phyloP scores from a whole-genome alignment of 2,329 filamentous ascomycete species.

The Boeremia exigua region DNA sequence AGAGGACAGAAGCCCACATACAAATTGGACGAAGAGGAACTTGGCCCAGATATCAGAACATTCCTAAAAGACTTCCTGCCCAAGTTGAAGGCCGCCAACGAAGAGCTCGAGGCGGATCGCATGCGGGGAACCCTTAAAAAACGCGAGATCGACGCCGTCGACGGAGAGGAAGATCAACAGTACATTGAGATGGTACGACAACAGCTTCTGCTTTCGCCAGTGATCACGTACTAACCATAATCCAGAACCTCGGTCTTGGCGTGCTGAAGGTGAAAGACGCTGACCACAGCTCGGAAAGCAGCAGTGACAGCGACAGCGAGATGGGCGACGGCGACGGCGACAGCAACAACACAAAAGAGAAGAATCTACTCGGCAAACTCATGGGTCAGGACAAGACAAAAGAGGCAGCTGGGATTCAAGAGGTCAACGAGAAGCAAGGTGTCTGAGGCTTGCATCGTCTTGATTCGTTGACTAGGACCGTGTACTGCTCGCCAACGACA shows the following conservation, averaged over 20 bases:
- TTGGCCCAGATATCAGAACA: conserved; percentile 38
- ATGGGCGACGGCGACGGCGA: conserved; percentile 18
- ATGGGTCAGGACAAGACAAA: conserved; percentile 40
- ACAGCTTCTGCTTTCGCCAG: not conserved
- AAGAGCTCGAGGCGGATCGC: conserved; percentile 50
- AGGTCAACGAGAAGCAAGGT: conserved; percentile 31
- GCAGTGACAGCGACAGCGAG: conserved; percentile 31
- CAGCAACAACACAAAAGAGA: conserved; percentile 21
- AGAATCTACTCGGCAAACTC: conserved; percentile 46
- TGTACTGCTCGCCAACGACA: not conserved
- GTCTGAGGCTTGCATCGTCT: conserved; percentile 14
- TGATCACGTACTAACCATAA: conserved; percentile 11
- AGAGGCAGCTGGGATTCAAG: conserved; percentile 36
- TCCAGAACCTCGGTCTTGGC: conserved; percentile 53
- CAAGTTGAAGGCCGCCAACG: conserved; percentile 52
- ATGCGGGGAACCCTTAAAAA: conserved; percentile 47
- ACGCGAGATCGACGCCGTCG: conserved; percentile 46
- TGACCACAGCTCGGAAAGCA: conserved; percentile 24
- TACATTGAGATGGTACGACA: conserved; percentile 51
- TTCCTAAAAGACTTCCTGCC: conserved; percentile 53
- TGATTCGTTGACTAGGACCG: not conserved
- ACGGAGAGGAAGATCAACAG: conserved; percentile 34
- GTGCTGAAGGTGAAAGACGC: conserved; percentile 51
- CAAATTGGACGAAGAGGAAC: conserved; percentile 32
- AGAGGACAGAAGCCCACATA: conserved; percentile 42